Evolutionary conservation across 208 protist genomes (phyloP).

Genomic region (Leptomonas pyrrhocoris): DNA sequence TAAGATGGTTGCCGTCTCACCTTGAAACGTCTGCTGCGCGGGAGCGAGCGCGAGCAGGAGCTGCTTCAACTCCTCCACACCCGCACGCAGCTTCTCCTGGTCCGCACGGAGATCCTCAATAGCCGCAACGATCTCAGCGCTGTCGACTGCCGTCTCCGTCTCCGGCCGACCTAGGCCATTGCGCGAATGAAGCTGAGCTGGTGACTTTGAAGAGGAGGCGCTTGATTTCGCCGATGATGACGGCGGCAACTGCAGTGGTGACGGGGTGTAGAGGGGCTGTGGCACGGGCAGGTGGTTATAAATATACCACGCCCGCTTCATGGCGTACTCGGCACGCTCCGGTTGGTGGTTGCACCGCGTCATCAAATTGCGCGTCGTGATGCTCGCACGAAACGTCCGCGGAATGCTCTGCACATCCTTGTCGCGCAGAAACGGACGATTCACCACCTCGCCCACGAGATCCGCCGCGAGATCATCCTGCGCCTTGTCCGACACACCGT

Average conservation of each 20-base stretch:
- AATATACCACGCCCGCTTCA: constrained; percentile 89
- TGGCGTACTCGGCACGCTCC: constrained; percentile 74
- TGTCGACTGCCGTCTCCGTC: constrained; percentile 8
- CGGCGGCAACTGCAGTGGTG: not conserved
- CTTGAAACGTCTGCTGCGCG: constrained; percentile 42
- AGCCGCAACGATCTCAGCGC: constrained; percentile 33
- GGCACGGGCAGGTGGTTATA: constrained; percentile 78
- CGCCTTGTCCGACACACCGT: constrained; percentile 78
- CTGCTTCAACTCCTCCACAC: constrained; percentile 59
- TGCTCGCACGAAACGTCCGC: constrained; percentile 76
- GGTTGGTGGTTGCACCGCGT: constrained; percentile 87
- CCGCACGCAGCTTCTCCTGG: constrained; percentile 43
- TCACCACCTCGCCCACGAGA: constrained; percentile 73
- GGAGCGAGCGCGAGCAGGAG: constrained; percentile 34
- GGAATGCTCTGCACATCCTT: constrained; percentile 47
- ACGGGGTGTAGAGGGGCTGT: constrained; percentile 51
- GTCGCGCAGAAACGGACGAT: constrained; percentile 72
- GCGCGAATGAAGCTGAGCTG: too few species aligned
- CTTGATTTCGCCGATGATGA: too few species aligned
- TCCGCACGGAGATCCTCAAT: constrained; percentile 48
- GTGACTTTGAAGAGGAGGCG: too few species aligned
- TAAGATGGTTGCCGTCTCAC: constrained; percentile 71
- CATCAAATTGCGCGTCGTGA: constrained; percentile 89
- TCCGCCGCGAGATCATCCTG: constrained; percentile 62
- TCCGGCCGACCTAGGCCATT: too few species aligned